phyloP scores from a whole-genome alignment of 2,329 filamentous ascomycete species.

The Penicillium sp. region DNA sequence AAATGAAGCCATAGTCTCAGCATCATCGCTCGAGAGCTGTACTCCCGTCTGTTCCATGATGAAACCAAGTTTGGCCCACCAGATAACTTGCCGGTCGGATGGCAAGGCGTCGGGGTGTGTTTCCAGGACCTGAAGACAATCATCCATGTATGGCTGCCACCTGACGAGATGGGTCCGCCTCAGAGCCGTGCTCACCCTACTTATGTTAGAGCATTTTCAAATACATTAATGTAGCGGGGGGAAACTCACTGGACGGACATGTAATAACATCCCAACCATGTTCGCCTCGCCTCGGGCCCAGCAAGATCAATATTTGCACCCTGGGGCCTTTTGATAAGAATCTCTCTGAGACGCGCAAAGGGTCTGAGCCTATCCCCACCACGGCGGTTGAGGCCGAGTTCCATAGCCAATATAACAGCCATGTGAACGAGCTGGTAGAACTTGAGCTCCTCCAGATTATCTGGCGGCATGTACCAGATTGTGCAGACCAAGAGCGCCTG shows the following conservation, averaged over 20 bases:
- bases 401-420: conserved; percentile 74
- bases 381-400: conserved; percentile 68
- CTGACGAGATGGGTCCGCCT: conserved; percentile 56
- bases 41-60: conserved; percentile 65
- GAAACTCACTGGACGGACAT: conserved; percentile 51
- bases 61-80: conserved; percentile 56
- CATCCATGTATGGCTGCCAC: conserved; percentile 61
- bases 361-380: conserved; percentile 35
- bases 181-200: conserved; percentile 55
- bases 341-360: conserved; percentile 36
- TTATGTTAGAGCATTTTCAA: conserved; percentile 3
- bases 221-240: background rate
- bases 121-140: conserved; percentile 56
- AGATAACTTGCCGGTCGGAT: conserved; percentile 53
- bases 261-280: conserved; percentile 60
- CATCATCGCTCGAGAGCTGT: conserved; percentile 65
- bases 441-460: conserved; percentile 79
- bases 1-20: conserved; percentile 50
- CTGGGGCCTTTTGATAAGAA: conserved; percentile 35
- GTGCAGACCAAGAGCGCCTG: conserved; percentile 70
- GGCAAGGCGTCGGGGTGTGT: conserved; percentile 54
- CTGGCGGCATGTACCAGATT: conserved; percentile 82
- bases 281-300: conserved; percentile 54
- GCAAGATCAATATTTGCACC: conserved; percentile 43
- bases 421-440: conserved; percentile 85